Evolutionary conservation across 352 stramenopile genomes (phyloP), one percentile per base, ranked within the genome.

Genomic region (Globisporangium radiosum): DNA sequence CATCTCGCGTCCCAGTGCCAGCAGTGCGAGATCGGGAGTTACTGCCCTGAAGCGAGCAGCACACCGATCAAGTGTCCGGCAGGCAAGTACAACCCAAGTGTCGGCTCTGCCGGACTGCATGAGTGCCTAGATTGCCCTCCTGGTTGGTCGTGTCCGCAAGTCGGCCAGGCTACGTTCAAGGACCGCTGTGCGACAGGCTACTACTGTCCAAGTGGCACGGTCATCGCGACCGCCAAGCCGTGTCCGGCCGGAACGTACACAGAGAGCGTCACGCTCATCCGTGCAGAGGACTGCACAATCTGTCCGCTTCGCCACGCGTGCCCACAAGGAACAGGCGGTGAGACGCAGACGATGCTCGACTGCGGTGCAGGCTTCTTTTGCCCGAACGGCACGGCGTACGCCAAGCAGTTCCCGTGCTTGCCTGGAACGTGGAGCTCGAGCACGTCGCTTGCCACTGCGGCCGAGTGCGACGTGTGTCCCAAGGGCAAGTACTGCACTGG

Each of bases 351-450:
- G 2, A 92, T 91, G 77, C 45, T 87, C 52, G 74, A 75, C 37
- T 94, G 85, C 25, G 85, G 70, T 5, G 65, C 78, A 1, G 85
- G 87, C 0, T 91, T 86, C 64, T 96, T 85, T 58, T 96, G 87
- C 59, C 85, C 87, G 7, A 90, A 92, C 47, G 79, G 83, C 7
- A 95, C 87, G 15, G 68, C 60, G 7, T 81, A 83, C 44, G 54
- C 77, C 11, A 78, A 78, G 17, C 85, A 94, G 42, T 90, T 82
- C 42, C 83, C 87, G 17, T 98, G 92, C 68, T 70, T 77, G 14
- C 82, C 85, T 19, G 92, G 92, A 0, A 94, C 81, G 2, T 98
- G 90, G 85, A 96, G 88, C 67, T 79, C 71, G 4, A 87, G 79
- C 39, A 86, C 70, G 13, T 77, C 82, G 7, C 66, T 94, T 4